phyloP scores from a whole-genome alignment of 164 flowering plant genomes.

The Protea cynaroides region DNA sequence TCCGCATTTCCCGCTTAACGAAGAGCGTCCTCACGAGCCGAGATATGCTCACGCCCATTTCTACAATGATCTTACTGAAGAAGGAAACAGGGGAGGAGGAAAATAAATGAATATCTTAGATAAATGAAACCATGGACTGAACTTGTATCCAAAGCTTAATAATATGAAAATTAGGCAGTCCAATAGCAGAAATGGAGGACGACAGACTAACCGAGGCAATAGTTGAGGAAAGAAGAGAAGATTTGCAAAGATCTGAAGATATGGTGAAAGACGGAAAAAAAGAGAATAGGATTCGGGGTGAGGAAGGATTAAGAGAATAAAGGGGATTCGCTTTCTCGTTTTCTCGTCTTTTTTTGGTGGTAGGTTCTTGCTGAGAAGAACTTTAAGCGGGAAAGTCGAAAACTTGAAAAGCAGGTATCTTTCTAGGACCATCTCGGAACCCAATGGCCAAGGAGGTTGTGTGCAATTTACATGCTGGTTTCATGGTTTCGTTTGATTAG shows the following conservation, averaged over 20 bases:
- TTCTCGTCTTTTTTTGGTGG: background rate
- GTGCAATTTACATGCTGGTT: no score
- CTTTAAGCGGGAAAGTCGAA: background rate
- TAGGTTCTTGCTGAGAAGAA: slow-evolving; percentile 1
- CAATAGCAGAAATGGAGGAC: background rate
- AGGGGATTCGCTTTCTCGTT: slow-evolving; percentile 2
- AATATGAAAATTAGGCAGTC: no score
- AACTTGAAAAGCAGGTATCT: no score
- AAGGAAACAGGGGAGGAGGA: background rate
- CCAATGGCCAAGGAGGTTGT: no score
- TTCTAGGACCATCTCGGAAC: no score
- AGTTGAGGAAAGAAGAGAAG: background rate
- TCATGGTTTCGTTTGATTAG: no score
- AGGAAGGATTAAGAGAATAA: background rate
- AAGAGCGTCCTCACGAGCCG: slow-evolving; percentile 26
- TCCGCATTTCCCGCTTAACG: slow-evolving; percentile 27
- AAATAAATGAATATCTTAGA: background rate
- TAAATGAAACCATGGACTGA: background rate
- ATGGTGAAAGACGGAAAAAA: background rate
- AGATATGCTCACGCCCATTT: slow-evolving; percentile 28
- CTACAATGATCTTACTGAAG: slow-evolving; percentile 7
- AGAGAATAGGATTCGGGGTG: slow-evolving; percentile 9
- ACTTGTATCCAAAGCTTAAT: background rate
- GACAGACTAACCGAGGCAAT: background rate
- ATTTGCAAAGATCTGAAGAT: background rate